Evolutionary conservation across 148 eudicot genomes (phyloP).

Genomic region (Drosera capensis): DNA sequence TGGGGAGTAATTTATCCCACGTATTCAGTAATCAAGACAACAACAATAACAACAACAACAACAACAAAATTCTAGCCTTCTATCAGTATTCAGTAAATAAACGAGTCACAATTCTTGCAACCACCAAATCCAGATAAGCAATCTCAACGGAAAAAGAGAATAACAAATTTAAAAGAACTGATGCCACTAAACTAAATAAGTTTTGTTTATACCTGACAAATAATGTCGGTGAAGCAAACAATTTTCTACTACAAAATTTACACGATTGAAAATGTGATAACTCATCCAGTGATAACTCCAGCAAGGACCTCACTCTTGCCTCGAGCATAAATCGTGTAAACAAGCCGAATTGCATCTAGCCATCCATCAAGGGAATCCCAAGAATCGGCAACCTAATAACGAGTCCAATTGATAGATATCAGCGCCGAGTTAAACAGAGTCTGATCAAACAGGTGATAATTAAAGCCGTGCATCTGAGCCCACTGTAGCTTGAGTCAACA

Average conservation of each 20-base stretch:
- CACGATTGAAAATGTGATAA: conserved; percentile 4
- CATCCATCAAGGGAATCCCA: conserved; percentile 85
- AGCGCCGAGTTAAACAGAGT: not conserved
- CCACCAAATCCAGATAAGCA: too few relatives aligned
- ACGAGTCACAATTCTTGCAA: too few relatives aligned
- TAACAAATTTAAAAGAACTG: too few relatives aligned
- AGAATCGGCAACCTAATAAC: conserved; percentile 66
- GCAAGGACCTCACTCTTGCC: conserved; percentile 92
- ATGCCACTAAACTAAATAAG: not conserved
- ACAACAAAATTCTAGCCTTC: too few relatives aligned
- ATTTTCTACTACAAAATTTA: not conserved
- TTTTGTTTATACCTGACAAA: conserved; percentile 3
- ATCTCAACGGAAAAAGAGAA: too few relatives aligned
- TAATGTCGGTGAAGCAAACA: conserved; percentile 1
- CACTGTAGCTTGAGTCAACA: too few relatives aligned
- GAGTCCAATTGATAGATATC: not conserved
- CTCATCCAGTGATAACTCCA: conserved; percentile 53
- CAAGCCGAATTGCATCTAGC: conserved; percentile 87
- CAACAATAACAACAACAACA: too few relatives aligned
- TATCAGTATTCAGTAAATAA: too few relatives aligned
- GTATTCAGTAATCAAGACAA: too few relatives aligned
- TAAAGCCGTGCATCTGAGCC: too few relatives aligned
- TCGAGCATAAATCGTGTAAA: conserved; percentile 79
- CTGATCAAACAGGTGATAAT: too few relatives aligned
- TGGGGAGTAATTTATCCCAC: too few relatives aligned